Base-by-base conservation (phyloP, 129 eudicot genomes). In the Ambrosia artemisiifolia region DNA sequence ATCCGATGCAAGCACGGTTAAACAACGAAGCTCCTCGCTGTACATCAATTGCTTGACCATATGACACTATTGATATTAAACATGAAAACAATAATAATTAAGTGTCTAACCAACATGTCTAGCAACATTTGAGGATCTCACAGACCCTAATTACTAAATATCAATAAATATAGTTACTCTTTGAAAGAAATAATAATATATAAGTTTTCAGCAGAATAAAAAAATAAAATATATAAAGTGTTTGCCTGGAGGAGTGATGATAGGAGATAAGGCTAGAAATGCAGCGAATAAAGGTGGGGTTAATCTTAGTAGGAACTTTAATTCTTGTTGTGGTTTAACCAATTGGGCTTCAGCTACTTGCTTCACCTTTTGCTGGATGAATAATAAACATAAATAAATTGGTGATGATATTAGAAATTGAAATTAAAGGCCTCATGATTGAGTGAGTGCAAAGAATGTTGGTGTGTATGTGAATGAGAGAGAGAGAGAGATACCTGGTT, bases 1-100 rank as follows among this genome's bases (percentile, higher is more conserved):
- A 94, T 72, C 97, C 99, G n/a, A 94, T 90, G 91, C 99, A 94
- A 69, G 99, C 75, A 64, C 74, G 87, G 13, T 61, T 40, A 78
- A 90, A 94, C 75, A 90, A 78, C 2, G 87, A 79, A 59, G 91
- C 96, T 77, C 92, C 96, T 66, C 81, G 67, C 38, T 84, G 88
- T 73, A 63, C 75, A 48, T 89, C 92, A 14, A 87, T 60, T 59
- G 80, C 77, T 54, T 79, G 83, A 11, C 72, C 86, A 49, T 77
- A 67, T 30, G 95, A 83, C 34, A 62, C 97, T 90, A 78, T 40
- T 24, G n/a, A 24, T 24, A 24, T 24, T 10, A 34, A 72, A 71
- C 53, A 57, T 55, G 5, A 65, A 75, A 55, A 76, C 3, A 36
- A 62, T 14, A 18, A 55, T 30, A 24, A 20, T 60, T 1, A 60